Base-by-base conservation (phyloP, 2,329 filamentous ascomycete species). In the Penicillium palitans region DNA sequence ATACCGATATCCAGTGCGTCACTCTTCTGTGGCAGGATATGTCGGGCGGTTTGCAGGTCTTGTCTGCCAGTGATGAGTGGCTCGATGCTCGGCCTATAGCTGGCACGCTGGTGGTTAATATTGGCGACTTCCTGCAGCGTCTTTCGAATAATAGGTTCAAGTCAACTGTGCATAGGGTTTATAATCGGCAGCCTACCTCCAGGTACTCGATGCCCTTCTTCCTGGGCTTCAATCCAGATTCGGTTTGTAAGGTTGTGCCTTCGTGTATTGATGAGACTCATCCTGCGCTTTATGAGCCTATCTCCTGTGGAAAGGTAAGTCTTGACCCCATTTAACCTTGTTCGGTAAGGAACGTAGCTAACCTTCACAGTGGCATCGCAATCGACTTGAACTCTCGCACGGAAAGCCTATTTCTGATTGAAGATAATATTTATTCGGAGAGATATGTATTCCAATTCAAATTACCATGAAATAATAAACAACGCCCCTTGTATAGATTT, bases 161-260 rank as follows among this genome's bases (percentile, higher is more conserved):
- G 61, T 80, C 76, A 6, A 83, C 80, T 0, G 78, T 83, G 19
- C 82, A 84, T 66, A 72, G 81, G 17, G 81, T 85, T 3, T 66
- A 68, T 57, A 70, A 68, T 27, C 60, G 61, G 1, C 63, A 64
- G 17, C 62, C 62, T 0, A 68, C 67, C 12, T 79, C 80, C 52
- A 72, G 82, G 15, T 80, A 82, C 42, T 83, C 79, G 0, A 83
- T 85, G 79, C 81, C 82, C 0, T 84, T 85, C 66, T 85, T 85
- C 69, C 81, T 84, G 63, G 79, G 79, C 0, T 78, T 84, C 57
- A 83, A 84, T 62, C 80, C 81, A 49, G 80, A 84, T 74, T 76
- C 8, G 1, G 59, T 68, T 24, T 67, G 62, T 27, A 31, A 44
- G 40, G 80, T 83, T 8, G 72, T 83, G 19, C 77, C 79, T 0